Percentiles rank a stretch among this genome's conserved stretches.
Evolutionary conservation across 2,329 filamentous ascomycete species (phyloP).

Genomic region (Cryphonectria nitschkei): DNA sequence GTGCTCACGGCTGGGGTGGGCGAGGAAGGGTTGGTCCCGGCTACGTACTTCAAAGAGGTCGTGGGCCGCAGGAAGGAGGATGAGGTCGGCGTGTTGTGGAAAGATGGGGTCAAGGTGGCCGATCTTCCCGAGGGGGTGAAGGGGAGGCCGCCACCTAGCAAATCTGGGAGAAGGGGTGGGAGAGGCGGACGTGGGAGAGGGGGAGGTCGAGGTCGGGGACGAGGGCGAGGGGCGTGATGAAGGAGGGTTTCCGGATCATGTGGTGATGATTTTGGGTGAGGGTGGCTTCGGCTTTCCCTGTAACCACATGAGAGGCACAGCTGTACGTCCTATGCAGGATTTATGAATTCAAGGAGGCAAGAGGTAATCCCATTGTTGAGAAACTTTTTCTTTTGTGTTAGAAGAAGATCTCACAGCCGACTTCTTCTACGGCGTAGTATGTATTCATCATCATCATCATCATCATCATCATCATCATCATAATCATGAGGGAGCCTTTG

Average conservation of each 20-base stretch:
- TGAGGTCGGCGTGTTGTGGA: constrained; percentile 69
- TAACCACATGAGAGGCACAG: not conserved
- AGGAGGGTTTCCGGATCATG: not conserved
- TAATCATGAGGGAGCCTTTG: too few species aligned
- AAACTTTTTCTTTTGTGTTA: too few species aligned
- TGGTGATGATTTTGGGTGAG: not conserved
- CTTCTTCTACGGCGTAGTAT: too few species aligned
- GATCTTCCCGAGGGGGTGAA: constrained; percentile 68
- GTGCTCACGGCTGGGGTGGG: constrained; percentile 65
- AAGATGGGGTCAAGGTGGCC: constrained; percentile 66
- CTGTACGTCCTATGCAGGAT: not conserved
- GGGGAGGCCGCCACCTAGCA: constrained; percentile 49
- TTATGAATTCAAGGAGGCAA: not conserved
- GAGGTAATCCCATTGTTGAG: not conserved
- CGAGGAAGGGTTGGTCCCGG: constrained; percentile 64
- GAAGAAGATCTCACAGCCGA: too few species aligned
- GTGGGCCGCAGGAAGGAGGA: constrained; percentile 59
- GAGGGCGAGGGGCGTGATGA: constrained; percentile 22
- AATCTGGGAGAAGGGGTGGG: constrained; percentile 38
- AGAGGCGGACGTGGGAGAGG: constrained; percentile 31
- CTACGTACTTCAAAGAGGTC: constrained; percentile 71
- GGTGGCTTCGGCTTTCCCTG: not conserved
- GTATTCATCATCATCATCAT: too few species aligned
- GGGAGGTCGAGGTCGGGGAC: constrained; percentile 33
- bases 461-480: too few species aligned